Base-by-base conservation (phyloP, 257 asterid species). In the Cynanchum wilfordii region DNA sequence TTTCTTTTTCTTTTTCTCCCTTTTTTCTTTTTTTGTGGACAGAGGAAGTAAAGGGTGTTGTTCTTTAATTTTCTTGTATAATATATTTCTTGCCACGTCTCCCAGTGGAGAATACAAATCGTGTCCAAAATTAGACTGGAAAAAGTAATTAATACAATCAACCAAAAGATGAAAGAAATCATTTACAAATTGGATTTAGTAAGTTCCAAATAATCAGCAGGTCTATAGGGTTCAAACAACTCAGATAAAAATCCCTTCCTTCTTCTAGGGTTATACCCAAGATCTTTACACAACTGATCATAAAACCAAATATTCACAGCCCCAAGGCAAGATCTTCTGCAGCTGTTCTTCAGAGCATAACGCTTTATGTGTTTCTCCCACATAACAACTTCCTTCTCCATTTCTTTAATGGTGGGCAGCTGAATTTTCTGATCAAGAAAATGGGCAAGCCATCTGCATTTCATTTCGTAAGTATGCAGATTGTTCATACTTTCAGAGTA, bases 261-360 rank as follows among this genome's bases (percentile, higher is more conserved):
- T 75, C 96, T 75, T 70, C 79, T 87, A 2, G 90, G 89, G 52
- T 85, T 85, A 47, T 82, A 76, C 7, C 90, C 89, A 30, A 86
- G 80, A 70, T 91, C 94, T 60, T 71, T 85, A 82, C 96, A 89
- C 44, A 91, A 57, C 19, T 78, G 86, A 81, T 91, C 97, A 33
- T 83, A 77, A 78, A 85, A 83, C 89, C 97, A 91, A 0, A 84
- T 81, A 1, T 78, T 84, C 8, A 79, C 47, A 7, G 82, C 86
- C 3, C 78, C 92, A n/a, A 89, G 24, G 33, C 96, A 91, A 40
- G 79, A 71, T 47, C 79, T 76, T 65, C 73, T 68, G 16, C 72
- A 25, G 11, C 47, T 11, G 8, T 42, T 42, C 22, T 70, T 64
- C 13, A 77, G 69, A 0, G 79, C 74, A 51, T 79, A 82, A 44